Conservation (phyloP, 192 early-diverging fungal genomes). For the Jimgerdemannia flammicorona region DNA sequence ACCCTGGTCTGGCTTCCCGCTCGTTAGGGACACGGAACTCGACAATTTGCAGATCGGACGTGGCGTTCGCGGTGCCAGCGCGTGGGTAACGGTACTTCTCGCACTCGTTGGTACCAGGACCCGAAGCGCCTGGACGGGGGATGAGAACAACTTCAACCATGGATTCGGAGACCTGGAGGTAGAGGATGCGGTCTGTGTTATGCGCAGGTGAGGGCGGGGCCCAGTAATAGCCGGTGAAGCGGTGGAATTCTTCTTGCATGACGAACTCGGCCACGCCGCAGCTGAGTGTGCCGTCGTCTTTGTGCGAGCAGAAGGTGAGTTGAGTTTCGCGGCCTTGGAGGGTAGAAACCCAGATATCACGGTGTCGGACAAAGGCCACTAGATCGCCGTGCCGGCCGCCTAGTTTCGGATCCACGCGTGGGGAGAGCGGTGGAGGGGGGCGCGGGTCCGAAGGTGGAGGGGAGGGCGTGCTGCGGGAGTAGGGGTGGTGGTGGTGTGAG, state of each 20-base stretch:
- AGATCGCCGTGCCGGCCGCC: conserved; percentile 46
- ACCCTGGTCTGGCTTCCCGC: conserved; percentile 13
- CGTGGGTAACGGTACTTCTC: conserved; percentile 59
- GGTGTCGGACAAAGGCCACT: conserved; percentile 54
- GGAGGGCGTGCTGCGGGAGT: conserved; percentile 3
- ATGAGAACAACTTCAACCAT: conserved; percentile 50
- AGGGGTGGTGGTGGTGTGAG: too few relatives aligned
- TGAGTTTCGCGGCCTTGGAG: conserved; percentile 49
- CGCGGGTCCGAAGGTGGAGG: conserved; percentile 16
- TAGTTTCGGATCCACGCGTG: conserved; percentile 51
- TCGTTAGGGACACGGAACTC: conserved; percentile 40
- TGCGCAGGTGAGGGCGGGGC: conserved; percentile 10
- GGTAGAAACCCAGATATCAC: conserved; percentile 59
- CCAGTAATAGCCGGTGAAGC: conserved; percentile 65
- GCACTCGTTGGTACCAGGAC: conserved; percentile 6
- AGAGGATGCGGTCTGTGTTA: conserved; percentile 46
- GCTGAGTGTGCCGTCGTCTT: conserved; percentile 36
- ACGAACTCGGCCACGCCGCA: conserved; percentile 67
- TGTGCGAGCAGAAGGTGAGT: conserved; percentile 50
- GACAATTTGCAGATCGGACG: conserved; percentile 45
- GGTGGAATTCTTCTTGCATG: conserved; percentile 73
- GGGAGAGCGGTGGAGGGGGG: conserved; percentile 7
- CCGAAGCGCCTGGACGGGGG: conserved; percentile 31
- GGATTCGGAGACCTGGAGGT: conserved; percentile 52
- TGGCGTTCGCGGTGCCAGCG: conserved; percentile 55